phyloP scores from a whole-genome alignment of 129 eudicot genomes.

The Lactuca sativa region DNA sequence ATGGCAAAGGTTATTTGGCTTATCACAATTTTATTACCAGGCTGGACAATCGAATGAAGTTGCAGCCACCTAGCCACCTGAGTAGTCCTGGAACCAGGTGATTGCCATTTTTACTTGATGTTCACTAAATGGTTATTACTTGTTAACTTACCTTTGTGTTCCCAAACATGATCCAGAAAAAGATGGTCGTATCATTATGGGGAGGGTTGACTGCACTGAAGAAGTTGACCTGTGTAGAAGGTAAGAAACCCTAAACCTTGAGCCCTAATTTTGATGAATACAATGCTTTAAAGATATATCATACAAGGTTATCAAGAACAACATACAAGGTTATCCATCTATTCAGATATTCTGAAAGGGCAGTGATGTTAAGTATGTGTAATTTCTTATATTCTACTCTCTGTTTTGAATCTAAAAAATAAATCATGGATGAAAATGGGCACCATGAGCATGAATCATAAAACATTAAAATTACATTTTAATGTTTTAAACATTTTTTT shows the following conservation, averaged over 20 bases:
- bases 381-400: too few species aligned
- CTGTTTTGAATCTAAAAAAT: conserved; percentile 13
- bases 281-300: background rate
- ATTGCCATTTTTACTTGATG: too few species aligned
- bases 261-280: too few species aligned
- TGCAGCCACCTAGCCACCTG: too few species aligned
- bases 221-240: conserved; percentile 89
- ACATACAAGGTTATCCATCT: conserved; percentile 98
- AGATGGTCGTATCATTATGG: conserved; percentile 92
- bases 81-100: too few species aligned
- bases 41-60: too few species aligned
- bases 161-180: conserved; percentile 85
- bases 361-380: conserved; percentile 61
- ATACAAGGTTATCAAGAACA: conserved; percentile 60
- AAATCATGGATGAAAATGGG: conserved; percentile 73
- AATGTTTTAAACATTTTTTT: too few species aligned
- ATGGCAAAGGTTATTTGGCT: too few species aligned
- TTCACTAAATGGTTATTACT: conserved; percentile 3
- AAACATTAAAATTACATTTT: too few species aligned
- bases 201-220: conserved; percentile 93
- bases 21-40: too few species aligned
- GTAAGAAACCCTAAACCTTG: conserved; percentile 29
- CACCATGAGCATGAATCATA: conserved; percentile 94
- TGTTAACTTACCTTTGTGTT: conserved; percentile 24
- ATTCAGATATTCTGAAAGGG: conserved; percentile 96